These are phyloP conservation scores for Saccharomycopsis fodiens DNA, from an alignment of 805 yeast species.

Conservation along the genomic window DNA sequence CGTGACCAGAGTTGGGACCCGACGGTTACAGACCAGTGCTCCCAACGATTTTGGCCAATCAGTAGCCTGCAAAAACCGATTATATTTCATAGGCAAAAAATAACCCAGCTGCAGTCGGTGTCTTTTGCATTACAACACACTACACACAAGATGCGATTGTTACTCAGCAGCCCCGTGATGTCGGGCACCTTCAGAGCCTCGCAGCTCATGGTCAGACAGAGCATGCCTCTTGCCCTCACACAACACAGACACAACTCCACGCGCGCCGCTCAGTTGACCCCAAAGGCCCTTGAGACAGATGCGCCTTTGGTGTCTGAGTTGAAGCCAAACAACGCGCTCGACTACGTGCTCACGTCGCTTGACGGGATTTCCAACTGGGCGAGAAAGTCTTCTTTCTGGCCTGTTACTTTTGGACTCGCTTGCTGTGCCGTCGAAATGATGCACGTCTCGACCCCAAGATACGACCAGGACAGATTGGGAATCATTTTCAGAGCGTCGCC, in stretches of 20 bases:
- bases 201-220: conserved; percentile 3
- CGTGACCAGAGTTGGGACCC: not conserved
- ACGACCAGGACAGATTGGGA: conserved; percentile 88
- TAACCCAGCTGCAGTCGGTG: conserved; percentile 2
- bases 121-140: not conserved
- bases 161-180: conserved; percentile 11
- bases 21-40: not conserved
- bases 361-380: conserved; percentile 88
- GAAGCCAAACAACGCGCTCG: conserved; percentile 53
- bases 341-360: conserved; percentile 73
- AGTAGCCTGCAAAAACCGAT: conserved; percentile 7
- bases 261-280: conserved; percentile 31
- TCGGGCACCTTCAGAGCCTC: conserved; percentile 11
- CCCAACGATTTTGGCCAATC: conserved; percentile 12
- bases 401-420: conserved; percentile 85
- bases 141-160: conserved; percentile 14
- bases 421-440: conserved; percentile 95
- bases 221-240: conserved; percentile 10
- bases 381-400: conserved; percentile 88
- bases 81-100: conserved; percentile 8
- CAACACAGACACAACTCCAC: conserved; percentile 18
- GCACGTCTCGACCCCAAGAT: conserved; percentile 87
- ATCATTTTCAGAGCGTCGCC: conserved; percentile 92
- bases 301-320: conserved; percentile 63
- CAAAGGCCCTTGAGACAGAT: conserved; percentile 52